Base-by-base conservation (phyloP, 164 flowering plant genomes). In the Euptelea pleiosperma region DNA sequence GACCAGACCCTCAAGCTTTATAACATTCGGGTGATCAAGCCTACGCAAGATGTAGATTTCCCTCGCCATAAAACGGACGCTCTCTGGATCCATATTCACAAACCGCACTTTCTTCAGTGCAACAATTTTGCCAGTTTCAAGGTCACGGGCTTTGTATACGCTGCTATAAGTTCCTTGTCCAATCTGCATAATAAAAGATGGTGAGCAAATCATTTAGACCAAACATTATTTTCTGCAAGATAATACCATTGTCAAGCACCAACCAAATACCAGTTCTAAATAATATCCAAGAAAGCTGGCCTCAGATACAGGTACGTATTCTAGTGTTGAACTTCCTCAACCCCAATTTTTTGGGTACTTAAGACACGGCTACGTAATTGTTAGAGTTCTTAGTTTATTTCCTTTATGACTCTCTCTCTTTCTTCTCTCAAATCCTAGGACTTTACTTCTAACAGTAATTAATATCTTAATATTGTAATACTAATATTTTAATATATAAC, bases 131-230 rank as follows among this genome's bases (percentile, higher is more conserved):
- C 86, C 85, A 30, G 82, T 82, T 62, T 87, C 90, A 43, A 87
- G 88, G 52, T 89, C 97, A 58, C 89, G 92, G 14, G 94, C 94
- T 62, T 62, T 83, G 68, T 87, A 89, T 10, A 89, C 97, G 61
- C 73, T 85, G 74, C 97, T 85, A 58, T 89, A 89, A 35, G 97
- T 89, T 69, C 97, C 97, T 72, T 89, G 97, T 60, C 97, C 97
- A 73, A 89, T 85, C 97, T 89, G 83, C 75, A 74, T 18, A 45
- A 18, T 4, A 8, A 36, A 59, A 14, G 8, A 30, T 0, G 4
- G 26, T 34, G 22, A 34, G 42, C 11, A 34, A 21, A 45, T 58
- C 21, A 35, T 21, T 9, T 6, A 25, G 12, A 51, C 12, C 18
- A 18, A 31, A 37, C 36, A 15, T 30, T 51, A 31, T 14, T 42